A percentile compares a stretch with the other conserved stretches of the same genome.
phyloP scores from a whole-genome alignment of 176 grass and related monocot species.

The Triticum dicoccoides region DNA sequence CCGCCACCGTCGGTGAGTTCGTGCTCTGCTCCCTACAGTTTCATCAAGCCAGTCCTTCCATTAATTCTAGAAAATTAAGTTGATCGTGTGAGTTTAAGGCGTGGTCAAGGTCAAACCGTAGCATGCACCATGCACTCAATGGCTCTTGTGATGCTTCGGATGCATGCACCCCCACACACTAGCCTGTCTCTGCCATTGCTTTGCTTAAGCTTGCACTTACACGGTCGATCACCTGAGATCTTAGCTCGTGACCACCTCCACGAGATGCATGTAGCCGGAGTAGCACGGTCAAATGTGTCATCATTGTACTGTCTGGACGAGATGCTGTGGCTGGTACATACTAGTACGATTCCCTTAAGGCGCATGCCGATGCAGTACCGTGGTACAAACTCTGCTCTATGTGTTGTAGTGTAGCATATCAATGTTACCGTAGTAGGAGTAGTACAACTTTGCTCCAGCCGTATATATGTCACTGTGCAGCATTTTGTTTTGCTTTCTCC shows the following conservation, averaged over 20 bases:
- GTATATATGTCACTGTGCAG: background rate
- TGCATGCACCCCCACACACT: too few relatives aligned
- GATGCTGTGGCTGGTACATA: too few relatives aligned
- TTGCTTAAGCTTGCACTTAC: too few relatives aligned
- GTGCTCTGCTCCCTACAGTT: background rate
- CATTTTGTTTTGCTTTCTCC: background rate
- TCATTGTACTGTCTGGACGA: background rate
- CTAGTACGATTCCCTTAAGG: background rate
- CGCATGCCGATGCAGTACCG: background rate
- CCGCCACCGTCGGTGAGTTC: conserved; percentile 73
- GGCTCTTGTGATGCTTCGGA: too few relatives aligned
- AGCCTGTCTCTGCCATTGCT: too few relatives aligned
- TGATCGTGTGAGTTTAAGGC: background rate
- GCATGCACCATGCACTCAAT: background rate
- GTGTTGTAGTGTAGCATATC: too few relatives aligned
- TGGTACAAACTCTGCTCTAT: background rate
- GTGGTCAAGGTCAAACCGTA: background rate
- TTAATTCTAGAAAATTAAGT: background rate
- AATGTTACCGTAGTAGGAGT: too few relatives aligned
- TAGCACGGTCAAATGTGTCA: background rate
- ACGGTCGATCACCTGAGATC: too few relatives aligned
- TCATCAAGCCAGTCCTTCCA: too few relatives aligned
- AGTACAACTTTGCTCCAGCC: too few relatives aligned
- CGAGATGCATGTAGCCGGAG: background rate
- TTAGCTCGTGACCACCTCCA: background rate